These are phyloP conservation scores for Cubamyces sp. DNA, from an alignment of 768 basidiomycete species.

Conservation along the genomic window DNA sequence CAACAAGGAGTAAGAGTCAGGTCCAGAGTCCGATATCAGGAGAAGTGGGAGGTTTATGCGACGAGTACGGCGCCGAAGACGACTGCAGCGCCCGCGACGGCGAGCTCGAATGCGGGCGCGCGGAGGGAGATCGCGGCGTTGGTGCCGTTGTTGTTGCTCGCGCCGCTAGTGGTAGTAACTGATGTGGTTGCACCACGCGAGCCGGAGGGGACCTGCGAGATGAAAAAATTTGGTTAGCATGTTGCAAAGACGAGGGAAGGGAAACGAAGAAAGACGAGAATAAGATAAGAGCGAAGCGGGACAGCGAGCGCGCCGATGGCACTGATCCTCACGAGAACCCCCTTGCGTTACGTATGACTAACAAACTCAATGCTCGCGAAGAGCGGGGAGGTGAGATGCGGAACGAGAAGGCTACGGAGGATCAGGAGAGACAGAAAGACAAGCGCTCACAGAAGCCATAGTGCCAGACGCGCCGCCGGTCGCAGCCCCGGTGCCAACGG, in stretches of 20 bases:
- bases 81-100: constrained; percentile 15
- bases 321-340: not conserved
- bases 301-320: constrained; percentile 1
- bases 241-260: too few relatives aligned
- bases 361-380: not conserved
- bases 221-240: not conserved
- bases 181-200: constrained; percentile 3
- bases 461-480: not conserved
- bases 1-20: not conserved
- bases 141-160: constrained; percentile 12
- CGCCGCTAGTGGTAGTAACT: constrained; percentile 7
- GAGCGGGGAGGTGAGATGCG: not conserved
- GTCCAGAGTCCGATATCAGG: not conserved
- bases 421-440: not conserved
- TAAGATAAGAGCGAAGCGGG: not conserved
- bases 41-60: not conserved
- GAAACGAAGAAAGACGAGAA: too few relatives aligned
- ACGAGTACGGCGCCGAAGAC: constrained; percentile 18
- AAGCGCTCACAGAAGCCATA: constrained; percentile 12
- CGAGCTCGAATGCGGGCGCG: constrained; percentile 4
- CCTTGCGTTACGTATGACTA: not conserved
- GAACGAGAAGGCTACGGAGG: not conserved
- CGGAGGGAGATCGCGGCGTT: constrained; percentile 1
- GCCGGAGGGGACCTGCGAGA: not conserved
- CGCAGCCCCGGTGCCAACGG: not conserved